Conservation (phyloP, 192 early-diverging fungal species). For the Borealophlyctis nickersoniae region DNA sequence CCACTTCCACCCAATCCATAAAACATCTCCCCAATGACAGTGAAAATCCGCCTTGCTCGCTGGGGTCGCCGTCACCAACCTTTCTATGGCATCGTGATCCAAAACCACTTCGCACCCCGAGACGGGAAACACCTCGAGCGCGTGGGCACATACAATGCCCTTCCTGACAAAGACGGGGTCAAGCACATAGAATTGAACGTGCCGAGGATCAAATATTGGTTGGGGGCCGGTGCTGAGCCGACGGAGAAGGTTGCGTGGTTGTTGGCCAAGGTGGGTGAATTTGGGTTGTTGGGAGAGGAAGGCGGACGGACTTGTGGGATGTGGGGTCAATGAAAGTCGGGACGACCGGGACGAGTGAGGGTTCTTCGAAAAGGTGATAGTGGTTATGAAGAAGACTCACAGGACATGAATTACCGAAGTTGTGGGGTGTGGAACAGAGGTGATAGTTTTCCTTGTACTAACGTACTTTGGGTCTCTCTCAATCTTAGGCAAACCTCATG, state of each 20-base stretch:
- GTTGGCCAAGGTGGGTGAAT: slow-evolving; percentile 75
- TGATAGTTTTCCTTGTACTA: too few species aligned
- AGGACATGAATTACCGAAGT: too few species aligned
- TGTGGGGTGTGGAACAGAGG: too few species aligned
- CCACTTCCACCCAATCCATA: too few species aligned
- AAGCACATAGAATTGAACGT: slow-evolving; percentile 85
- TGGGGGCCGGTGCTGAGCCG: slow-evolving; percentile 94
- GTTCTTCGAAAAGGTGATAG: too few species aligned
- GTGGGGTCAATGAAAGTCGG: neutral
- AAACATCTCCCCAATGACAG: too few species aligned
- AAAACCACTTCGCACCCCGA: slow-evolving; percentile 73
- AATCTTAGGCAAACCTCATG: slow-evolving; percentile 54
- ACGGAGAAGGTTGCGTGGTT: slow-evolving; percentile 85
- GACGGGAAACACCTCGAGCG: slow-evolving; percentile 89
- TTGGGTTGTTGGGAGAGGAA: too few species aligned
- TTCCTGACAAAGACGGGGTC: slow-evolving; percentile 64
- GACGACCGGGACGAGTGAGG: slow-evolving; percentile 1
- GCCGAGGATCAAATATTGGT: slow-evolving; percentile 94
- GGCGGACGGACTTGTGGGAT: too few species aligned
- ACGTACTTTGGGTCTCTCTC: neutral
- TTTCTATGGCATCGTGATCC: slow-evolving; percentile 92
- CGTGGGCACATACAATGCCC: slow-evolving; percentile 87
- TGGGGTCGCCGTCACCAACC: slow-evolving; percentile 87
- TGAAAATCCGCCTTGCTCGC: slow-evolving; percentile 78
- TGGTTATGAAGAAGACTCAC: too few species aligned